A percentile compares a stretch with the other conserved stretches of the same genome.
These are phyloP conservation scores for Haplosporangium gracile DNA, from an alignment of 192 early-diverging fungal species.

Conservation along the genomic window DNA sequence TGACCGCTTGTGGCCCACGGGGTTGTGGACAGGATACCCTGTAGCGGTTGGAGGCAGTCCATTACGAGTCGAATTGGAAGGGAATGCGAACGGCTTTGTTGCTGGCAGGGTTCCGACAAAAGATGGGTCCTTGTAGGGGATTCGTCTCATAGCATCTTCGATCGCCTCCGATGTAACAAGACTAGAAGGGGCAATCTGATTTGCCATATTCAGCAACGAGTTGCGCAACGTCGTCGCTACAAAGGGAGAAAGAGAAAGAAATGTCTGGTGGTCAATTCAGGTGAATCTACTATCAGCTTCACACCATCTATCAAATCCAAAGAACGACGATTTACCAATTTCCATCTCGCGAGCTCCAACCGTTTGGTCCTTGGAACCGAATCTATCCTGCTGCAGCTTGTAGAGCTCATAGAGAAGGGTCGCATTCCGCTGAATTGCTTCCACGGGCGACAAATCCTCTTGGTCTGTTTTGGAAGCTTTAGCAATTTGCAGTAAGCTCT, in stretches of 20 bases:
- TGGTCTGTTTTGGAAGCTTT: neutral
- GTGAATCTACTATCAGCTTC: neutral
- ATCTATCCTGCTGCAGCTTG: constrained; percentile 63
- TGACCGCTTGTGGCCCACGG: constrained; percentile 15
- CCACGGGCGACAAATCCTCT: constrained; percentile 10
- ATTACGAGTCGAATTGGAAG: constrained; percentile 43
- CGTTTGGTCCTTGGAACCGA: constrained; percentile 53
- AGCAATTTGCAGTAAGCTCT: constrained; percentile 3
- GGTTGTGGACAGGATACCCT: constrained; percentile 29
- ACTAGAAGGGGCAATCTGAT: constrained; percentile 49
- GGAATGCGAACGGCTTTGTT: constrained; percentile 63
- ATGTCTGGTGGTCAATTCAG: neutral
- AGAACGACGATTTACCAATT: constrained; percentile 49
- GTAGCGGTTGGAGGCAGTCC: constrained; percentile 39
- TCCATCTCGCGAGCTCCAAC: constrained; percentile 54
- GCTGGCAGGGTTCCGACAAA: constrained; percentile 66
- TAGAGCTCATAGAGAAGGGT: constrained; percentile 54
- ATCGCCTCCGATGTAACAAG: constrained; percentile 51
- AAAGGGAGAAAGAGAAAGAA: neutral
- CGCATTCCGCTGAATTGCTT: constrained; percentile 57
- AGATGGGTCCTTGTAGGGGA: constrained; percentile 58
- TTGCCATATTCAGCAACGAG: constrained; percentile 41
- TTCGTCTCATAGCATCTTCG: constrained; percentile 54
- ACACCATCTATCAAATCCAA: neutral
- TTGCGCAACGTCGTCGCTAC: constrained; percentile 53